Evolutionary conservation across 2,329 filamentous ascomycete species (phyloP).

Genomic region (Thielaviopsis musarum): DNA sequence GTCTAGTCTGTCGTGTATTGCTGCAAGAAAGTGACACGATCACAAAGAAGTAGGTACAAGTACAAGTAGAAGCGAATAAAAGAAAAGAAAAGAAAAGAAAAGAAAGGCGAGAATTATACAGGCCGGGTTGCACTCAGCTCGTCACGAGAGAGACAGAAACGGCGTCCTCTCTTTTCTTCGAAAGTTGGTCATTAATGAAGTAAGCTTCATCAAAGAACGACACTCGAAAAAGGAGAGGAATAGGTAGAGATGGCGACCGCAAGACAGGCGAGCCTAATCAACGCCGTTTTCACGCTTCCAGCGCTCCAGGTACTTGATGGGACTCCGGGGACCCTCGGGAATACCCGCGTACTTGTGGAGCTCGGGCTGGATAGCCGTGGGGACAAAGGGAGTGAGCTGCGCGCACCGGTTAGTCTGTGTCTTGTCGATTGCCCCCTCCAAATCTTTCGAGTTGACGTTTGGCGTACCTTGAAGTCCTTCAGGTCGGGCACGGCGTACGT

Average conservation of each 20-base stretch:
- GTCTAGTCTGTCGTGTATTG: neutral
- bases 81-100: neutral
- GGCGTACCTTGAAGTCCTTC: conserved; percentile 53
- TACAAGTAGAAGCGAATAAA: neutral
- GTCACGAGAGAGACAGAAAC: neutral
- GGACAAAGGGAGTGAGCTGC: conserved; percentile 68
- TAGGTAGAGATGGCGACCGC: neutral
- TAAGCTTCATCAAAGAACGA: neutral
- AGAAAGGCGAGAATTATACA: neutral
- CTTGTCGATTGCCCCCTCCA: neutral
- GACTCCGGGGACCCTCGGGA: conserved; percentile 39
- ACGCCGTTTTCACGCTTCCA: conserved; percentile 54
- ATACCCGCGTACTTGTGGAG: conserved; percentile 37
- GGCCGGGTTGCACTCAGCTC: neutral
- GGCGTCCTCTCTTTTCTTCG: neutral
- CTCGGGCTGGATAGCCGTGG: conserved; percentile 35
- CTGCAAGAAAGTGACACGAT: neutral
- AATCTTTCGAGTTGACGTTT: no score
- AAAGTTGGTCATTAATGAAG: no score
- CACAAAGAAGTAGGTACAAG: neutral
- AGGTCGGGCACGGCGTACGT: conserved; percentile 72
- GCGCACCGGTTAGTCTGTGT: neutral
- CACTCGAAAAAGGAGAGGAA: neutral
- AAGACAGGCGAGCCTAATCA: conserved; percentile 23
- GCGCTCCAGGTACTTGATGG: conserved; percentile 42